phyloP scores from a whole-genome alignment of 148 eudicot species.

The Vaccinium darrowii region DNA sequence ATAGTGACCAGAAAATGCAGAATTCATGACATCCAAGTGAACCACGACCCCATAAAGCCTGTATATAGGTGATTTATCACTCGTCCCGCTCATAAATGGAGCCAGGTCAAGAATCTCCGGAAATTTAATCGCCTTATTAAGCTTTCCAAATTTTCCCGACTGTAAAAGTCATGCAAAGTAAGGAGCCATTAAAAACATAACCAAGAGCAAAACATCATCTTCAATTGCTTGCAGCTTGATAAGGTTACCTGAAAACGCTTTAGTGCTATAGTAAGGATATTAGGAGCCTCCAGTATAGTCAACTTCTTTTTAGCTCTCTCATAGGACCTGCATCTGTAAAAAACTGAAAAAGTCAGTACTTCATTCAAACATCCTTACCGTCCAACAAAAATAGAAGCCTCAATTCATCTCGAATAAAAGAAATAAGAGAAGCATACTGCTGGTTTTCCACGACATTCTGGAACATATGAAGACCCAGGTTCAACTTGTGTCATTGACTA shows the following conservation, averaged over 20 bases:
- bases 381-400: background rate
- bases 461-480: background rate
- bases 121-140: conserved; percentile 67
- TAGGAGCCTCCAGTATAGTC: conserved; percentile 77
- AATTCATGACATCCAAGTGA: conserved; percentile 86
- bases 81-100: conserved; percentile 72
- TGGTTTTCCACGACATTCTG: background rate
- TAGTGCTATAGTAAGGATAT: conserved; percentile 74
- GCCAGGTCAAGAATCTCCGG: conserved; percentile 79
- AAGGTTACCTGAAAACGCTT: conserved; percentile 76
- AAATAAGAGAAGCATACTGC: background rate
- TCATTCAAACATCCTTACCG: background rate
- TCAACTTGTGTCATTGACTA: background rate
- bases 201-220: conserved; percentile 1
- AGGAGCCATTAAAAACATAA: conserved; percentile 10
- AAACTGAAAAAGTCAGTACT: background rate
- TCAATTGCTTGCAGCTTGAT: background rate
- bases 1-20: conserved; percentile 84
- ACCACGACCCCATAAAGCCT: conserved; percentile 85
- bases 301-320: conserved; percentile 87
- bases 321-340: conserved; percentile 69
- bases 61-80: conserved; percentile 69
- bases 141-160: conserved; percentile 86
- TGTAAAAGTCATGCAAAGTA: conserved; percentile 30
- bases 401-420: background rate